Percentiles rank a stretch among this genome's conserved stretches.
phyloP scores from a whole-genome alignment of 768 basidiomycete genomes.

The Mycena filopes region DNA sequence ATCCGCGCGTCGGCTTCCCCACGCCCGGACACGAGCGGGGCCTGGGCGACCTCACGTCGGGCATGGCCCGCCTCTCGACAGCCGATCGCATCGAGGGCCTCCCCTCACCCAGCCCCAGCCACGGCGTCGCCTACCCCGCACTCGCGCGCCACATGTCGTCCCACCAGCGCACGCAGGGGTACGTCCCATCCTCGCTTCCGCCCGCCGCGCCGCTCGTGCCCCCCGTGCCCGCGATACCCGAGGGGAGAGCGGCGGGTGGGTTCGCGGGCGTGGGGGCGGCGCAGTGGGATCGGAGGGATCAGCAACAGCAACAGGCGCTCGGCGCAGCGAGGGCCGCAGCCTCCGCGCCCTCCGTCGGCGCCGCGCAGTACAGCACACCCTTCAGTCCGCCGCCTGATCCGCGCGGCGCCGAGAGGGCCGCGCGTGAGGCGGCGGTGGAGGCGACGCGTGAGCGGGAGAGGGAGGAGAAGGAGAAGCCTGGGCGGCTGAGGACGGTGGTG shows the following conservation, averaged over 20 bases:
- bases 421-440: not conserved
- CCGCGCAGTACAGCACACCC: not conserved
- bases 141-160: conserved; percentile 28
- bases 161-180: conserved; percentile 32
- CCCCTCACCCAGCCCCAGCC: not conserved
- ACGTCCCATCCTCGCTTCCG: conserved; percentile 24
- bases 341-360: not conserved
- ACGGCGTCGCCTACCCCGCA: conserved; percentile 21
- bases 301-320: not conserved
- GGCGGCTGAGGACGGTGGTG: conserved; percentile 21
- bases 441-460: not conserved
- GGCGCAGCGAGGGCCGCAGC: conserved; percentile 19
- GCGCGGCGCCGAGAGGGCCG: not conserved
- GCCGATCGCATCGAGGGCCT: conserved; percentile 1
- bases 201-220: not conserved
- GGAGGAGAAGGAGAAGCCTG: conserved; percentile 1
- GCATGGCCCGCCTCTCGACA: too few relatives aligned
- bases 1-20: too few relatives aligned
- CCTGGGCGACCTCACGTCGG: too few relatives aligned
- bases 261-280: conserved; percentile 1
- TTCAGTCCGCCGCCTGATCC: conserved; percentile 3
- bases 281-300: not conserved
- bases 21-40: too few relatives aligned
- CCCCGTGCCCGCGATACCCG: too few relatives aligned
- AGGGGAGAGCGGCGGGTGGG: too few relatives aligned